Evolutionary conservation across 495 filamentous ascomycete genomes (phyloP), one percentile per base, ranked within the genome.

Genomic region (Penicillium longicatenatum): DNA sequence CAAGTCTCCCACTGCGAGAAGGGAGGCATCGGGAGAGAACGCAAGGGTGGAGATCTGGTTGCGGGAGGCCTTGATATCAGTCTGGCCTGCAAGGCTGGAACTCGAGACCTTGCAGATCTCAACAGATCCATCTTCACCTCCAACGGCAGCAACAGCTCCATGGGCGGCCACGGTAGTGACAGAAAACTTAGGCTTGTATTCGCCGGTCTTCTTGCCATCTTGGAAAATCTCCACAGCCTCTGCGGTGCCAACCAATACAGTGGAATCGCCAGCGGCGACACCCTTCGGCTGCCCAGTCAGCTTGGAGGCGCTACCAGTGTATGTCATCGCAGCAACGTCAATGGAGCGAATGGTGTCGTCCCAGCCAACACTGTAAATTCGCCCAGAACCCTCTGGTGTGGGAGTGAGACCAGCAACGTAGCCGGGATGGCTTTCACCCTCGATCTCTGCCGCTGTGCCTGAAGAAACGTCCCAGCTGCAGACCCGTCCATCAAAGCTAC

Each of bases 261-360:
- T 75, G 5, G 70, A 70, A 39, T 68, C 63, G 22, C 82, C 76
- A 19, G 73, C 71, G 10, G 76, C 71, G 39, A 87, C 65, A 8
- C 78, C 82, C 65, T 86, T 86, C 1, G 88, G 88, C 64, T 90
- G 87, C 57, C 79, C 83, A 20, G 73, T 73, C 43, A 85, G 72
- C 50, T 83, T 84, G 44, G 68, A 71, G 4, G 76, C 66, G 22
- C 62, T 74, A 57, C 82, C 83, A 30, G 77, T 82, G 68, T 88
- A 90, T 7, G 79, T 84, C 56, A 79, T 79, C 41, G 81, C 80
- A 0, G 76, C 72, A 46, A 75, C 61, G 61, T 94, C 89, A 58
- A 95, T 81, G 39, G 84, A 86, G 55, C 93, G 89, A 37, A 97
- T 83, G 6, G 90, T 93, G 70, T 98, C 94, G 71, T 98, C 94